Evolutionary conservation across 2,329 filamentous ascomycete genomes (phyloP).

Genomic region (Plenodomus tracheiphilus): DNA sequence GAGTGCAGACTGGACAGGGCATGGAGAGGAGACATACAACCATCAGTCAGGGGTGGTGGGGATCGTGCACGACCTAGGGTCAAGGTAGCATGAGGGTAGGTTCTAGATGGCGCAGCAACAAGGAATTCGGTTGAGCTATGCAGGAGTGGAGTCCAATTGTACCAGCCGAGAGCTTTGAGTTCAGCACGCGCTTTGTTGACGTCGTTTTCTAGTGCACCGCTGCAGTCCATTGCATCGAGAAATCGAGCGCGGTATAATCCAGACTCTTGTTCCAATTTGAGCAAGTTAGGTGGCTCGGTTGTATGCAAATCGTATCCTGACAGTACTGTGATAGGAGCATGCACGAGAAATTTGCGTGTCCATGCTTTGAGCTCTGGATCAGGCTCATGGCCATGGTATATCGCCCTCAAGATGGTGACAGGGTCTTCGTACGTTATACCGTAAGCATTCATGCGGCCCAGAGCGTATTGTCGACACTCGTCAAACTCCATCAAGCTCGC

Average conservation of each 20-base stretch:
- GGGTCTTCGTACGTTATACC: slow-evolving; percentile 41
- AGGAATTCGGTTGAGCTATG: not conserved
- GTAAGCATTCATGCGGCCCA: slow-evolving; percentile 39
- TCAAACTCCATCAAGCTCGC: slow-evolving; percentile 41
- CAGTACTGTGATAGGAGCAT: slow-evolving; percentile 1
- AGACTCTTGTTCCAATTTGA: slow-evolving; percentile 27
- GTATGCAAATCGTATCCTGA: not conserved
- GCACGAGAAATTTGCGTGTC: slow-evolving; percentile 24
- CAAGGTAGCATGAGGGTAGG: not conserved
- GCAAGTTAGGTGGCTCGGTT: slow-evolving; percentile 21
- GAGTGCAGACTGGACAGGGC: not conserved
- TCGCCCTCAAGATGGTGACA: slow-evolving; percentile 36
- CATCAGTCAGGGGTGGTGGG: not conserved
- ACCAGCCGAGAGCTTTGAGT: slow-evolving; percentile 11
- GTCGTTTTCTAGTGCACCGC: slow-evolving; percentile 25
- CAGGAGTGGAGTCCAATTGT: not conserved
- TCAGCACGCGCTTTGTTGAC: slow-evolving; percentile 24
- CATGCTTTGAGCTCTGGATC: slow-evolving; percentile 26
- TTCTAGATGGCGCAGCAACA: not conserved
- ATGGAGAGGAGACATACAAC: not conserved
- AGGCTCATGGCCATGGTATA: slow-evolving; percentile 37
- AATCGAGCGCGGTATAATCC: slow-evolving; percentile 16
- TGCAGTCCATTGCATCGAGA: slow-evolving; percentile 15
- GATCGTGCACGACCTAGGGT: not conserved
- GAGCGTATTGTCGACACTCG: slow-evolving; percentile 40